These are phyloP conservation scores for Dendrocalamus sinicus DNA, from an alignment of 176 grass and related monocot species.

Conservation along the genomic window DNA sequence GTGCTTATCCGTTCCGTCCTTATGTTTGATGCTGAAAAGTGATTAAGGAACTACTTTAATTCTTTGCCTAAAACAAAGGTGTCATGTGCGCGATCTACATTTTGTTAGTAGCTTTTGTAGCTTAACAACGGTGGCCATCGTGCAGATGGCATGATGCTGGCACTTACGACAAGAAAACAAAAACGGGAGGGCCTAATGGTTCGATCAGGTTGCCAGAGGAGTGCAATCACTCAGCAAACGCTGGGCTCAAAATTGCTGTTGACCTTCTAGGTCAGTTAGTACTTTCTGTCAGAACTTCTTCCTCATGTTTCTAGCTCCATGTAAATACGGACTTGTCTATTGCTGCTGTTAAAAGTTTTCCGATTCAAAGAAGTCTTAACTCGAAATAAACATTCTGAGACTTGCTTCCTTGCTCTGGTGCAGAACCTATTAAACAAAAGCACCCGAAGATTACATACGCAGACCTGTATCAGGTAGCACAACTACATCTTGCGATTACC, in stretches of 20 bases:
- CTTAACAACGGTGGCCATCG: neutral
- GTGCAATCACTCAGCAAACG: slow-evolving; percentile 53
- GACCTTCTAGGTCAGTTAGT: slow-evolving; percentile 57
- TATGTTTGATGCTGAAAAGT: too few species aligned
- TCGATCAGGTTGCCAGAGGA: slow-evolving; percentile 61
- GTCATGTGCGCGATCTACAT: neutral
- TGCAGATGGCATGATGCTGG: slow-evolving; percentile 80
- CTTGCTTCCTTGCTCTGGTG: neutral
- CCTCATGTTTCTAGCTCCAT: neutral
- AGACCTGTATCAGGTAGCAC: slow-evolving; percentile 71
- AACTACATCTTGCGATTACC: too few species aligned
- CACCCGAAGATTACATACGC: slow-evolving; percentile 73
- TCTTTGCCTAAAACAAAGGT: too few species aligned
- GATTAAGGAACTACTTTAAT: too few species aligned
- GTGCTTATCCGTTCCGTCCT: too few species aligned
- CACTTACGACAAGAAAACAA: slow-evolving; percentile 61
- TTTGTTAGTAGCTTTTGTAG: neutral
- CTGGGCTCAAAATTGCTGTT: slow-evolving; percentile 70
- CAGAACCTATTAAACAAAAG: slow-evolving; percentile 73
- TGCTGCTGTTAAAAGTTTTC: neutral
- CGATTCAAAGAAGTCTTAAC: neutral
- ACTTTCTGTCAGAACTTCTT: neutral
- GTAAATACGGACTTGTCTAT: neutral
- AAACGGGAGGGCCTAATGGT: slow-evolving; percentile 68
- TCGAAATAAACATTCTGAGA: neutral